phyloP scores from a whole-genome alignment of 1,139 yeast species.

The Kazachstania sp. region DNA sequence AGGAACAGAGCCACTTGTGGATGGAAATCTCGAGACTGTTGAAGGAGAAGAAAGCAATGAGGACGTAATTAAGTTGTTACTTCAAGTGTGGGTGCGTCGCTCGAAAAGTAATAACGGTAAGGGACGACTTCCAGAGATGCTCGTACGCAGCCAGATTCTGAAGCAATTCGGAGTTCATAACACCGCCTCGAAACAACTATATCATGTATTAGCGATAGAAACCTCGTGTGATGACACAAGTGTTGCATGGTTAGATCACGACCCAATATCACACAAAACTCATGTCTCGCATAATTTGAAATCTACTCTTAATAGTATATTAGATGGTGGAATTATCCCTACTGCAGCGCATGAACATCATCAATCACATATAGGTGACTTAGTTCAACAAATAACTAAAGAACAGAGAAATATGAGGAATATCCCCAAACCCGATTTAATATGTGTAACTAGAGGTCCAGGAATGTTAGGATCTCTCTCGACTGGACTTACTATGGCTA shows the following conservation, averaged over 20 bases:
- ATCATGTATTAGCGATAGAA: slow-evolving; percentile 73
- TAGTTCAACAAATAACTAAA: slow-evolving; percentile 29
- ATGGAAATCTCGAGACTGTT: too few relatives aligned
- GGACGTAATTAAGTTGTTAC: too few relatives aligned
- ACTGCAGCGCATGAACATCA: slow-evolving; percentile 79
- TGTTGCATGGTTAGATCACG: slow-evolving; percentile 46
- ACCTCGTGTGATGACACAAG: slow-evolving; percentile 96
- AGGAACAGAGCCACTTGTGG: too few relatives aligned
- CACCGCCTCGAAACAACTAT: neutral
- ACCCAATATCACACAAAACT: neutral
- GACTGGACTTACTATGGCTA: slow-evolving; percentile 75
- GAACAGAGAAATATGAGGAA: slow-evolving; percentile 29
- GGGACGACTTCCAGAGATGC: too few relatives aligned
- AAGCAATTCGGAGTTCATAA: neutral
- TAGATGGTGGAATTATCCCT: slow-evolving; percentile 82
- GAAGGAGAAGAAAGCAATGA: too few relatives aligned
- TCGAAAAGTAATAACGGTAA: too few relatives aligned
- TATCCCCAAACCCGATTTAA: slow-evolving; percentile 50
- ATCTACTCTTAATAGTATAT: slow-evolving; percentile 55
- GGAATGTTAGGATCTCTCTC: slow-evolving; percentile 91
- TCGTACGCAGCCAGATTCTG: too few relatives aligned
- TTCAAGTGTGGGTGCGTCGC: too few relatives aligned
- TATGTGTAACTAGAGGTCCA: slow-evolving; percentile 93
- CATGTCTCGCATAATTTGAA: slow-evolving; percentile 40
- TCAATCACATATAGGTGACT: slow-evolving; percentile 44